Percentiles rank a stretch among this genome's conserved stretches.
These are phyloP conservation scores for Tolypocladium ophioglossoides DNA, from an alignment of 2,329 filamentous ascomycete species.

Conservation along the genomic window DNA sequence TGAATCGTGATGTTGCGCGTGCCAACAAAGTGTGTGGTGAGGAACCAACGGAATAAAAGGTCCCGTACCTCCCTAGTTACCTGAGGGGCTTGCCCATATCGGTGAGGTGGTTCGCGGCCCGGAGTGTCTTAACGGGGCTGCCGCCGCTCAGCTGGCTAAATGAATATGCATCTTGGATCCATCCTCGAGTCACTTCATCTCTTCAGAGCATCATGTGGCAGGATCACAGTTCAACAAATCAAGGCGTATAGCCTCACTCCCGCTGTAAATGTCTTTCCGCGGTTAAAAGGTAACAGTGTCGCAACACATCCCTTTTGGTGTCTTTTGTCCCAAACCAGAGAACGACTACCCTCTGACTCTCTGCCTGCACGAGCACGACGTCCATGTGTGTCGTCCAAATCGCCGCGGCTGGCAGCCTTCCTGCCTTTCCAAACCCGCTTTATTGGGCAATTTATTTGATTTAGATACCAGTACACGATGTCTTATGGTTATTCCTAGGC, in stretches of 20 bases:
- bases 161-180: neutral
- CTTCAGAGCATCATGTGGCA: neutral
- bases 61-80: too few relatives aligned
- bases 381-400: neutral
- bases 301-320: too few relatives aligned
- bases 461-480: neutral
- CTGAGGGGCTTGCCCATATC: too few relatives aligned
- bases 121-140: too few relatives aligned
- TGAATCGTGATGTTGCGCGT: neutral
- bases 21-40: neutral
- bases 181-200: neutral
- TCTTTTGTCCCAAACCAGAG: too few relatives aligned
- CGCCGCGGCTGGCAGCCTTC: neutral
- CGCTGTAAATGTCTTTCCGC: neutral
- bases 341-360: neutral
- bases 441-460: neutral
- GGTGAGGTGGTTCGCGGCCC: too few relatives aligned
- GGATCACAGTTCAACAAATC: neutral
- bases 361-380: neutral
- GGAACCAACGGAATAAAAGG: neutral
- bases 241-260: neutral
- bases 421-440: neutral
- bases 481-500: neutral
- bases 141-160: neutral
- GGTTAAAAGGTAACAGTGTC: neutral